Evolutionary conservation across 805 yeast genomes (phyloP).

Genomic region (Cyberlindnera bimundalis): DNA sequence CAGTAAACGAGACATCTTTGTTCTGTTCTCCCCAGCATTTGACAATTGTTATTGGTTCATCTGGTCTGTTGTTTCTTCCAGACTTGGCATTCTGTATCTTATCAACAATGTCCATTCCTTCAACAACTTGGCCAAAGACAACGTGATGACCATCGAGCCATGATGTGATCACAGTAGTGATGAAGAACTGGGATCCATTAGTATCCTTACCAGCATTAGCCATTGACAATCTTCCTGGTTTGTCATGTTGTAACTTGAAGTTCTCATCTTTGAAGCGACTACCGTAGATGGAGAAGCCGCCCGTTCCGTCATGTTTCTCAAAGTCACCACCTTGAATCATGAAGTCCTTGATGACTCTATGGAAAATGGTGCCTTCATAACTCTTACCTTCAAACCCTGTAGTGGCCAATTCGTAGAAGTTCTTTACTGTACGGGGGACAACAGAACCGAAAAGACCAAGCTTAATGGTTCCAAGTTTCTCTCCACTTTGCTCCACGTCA

Average conservation of each 20-base stretch:
- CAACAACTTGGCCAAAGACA: constrained; percentile 73
- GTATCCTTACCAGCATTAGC: constrained; percentile 68
- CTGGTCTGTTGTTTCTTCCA: constrained; percentile 39
- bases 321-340: constrained; percentile 91
- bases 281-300: constrained; percentile 81
- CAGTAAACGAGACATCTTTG: constrained; percentile 16
- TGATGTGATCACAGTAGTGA: constrained; percentile 50
- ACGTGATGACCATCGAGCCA: constrained; percentile 61
- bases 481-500: constrained; percentile 21
- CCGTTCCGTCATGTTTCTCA: constrained; percentile 60
- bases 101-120: constrained; percentile 57
- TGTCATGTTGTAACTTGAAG: constrained; percentile 61
- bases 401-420: constrained; percentile 50
- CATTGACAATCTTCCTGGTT: constrained; percentile 67
- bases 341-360: constrained; percentile 67
- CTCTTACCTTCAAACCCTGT: constrained; percentile 29
- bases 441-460: constrained; percentile 64
- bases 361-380: constrained; percentile 64
- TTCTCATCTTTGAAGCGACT: constrained; percentile 73
- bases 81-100: constrained; percentile 57
- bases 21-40: constrained; percentile 31
- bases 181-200: constrained; percentile 69
- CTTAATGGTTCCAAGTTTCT: constrained; percentile 34
- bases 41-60: constrained; percentile 39
- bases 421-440: constrained; percentile 60